A percentile compares a stretch with the other conserved stretches of the same genome.
phyloP scores from a whole-genome alignment of 768 basidiomycete genomes.

The Pholiota conissans region DNA sequence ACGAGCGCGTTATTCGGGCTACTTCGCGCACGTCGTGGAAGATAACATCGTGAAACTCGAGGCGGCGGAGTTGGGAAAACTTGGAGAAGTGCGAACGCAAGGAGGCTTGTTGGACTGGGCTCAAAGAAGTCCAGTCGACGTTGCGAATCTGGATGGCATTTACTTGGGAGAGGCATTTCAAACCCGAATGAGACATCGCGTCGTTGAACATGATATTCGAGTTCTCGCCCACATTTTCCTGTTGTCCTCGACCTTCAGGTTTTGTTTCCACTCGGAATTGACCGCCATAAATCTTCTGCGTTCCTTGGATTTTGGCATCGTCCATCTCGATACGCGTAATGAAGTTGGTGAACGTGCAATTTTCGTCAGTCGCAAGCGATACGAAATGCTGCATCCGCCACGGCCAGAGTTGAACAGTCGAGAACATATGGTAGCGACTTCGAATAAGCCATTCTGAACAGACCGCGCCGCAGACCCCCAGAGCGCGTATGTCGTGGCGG shows the following conservation, averaged over 20 bases:
- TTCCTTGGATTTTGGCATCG: slow-evolving; percentile 11
- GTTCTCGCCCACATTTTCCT: not conserved
- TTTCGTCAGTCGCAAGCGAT: slow-evolving; percentile 16
- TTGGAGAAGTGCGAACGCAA: slow-evolving; percentile 18
- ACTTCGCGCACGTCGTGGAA: slow-evolving; percentile 33
- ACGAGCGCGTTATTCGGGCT: slow-evolving; percentile 20
- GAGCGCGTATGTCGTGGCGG: slow-evolving; percentile 20
- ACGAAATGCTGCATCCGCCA: slow-evolving; percentile 25
- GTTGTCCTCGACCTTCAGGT: not conserved
- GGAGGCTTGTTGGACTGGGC: slow-evolving; percentile 14
- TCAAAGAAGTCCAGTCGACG: slow-evolving; percentile 29
- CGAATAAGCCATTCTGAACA: slow-evolving; percentile 32
- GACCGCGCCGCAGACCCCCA: slow-evolving; percentile 28
- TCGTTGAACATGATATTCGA: slow-evolving; percentile 12
- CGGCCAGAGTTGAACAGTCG: slow-evolving; percentile 28
- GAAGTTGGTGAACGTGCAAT: slow-evolving; percentile 26
- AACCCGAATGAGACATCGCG: slow-evolving; percentile 16
- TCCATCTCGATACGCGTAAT: slow-evolving; percentile 28
- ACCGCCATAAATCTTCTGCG: not conserved
- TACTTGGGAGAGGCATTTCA: slow-evolving; percentile 20
- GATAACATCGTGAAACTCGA: slow-evolving; percentile 25
- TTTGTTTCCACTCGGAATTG: not conserved
- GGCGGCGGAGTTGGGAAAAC: slow-evolving; percentile 19
- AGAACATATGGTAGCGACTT: slow-evolving; percentile 31
- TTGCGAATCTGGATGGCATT: slow-evolving; percentile 23